Evolutionary conservation across 2,329 filamentous ascomycete genomes (phyloP), one percentile per base, ranked within the genome.

Genomic region (Talaromyces sp.): DNA sequence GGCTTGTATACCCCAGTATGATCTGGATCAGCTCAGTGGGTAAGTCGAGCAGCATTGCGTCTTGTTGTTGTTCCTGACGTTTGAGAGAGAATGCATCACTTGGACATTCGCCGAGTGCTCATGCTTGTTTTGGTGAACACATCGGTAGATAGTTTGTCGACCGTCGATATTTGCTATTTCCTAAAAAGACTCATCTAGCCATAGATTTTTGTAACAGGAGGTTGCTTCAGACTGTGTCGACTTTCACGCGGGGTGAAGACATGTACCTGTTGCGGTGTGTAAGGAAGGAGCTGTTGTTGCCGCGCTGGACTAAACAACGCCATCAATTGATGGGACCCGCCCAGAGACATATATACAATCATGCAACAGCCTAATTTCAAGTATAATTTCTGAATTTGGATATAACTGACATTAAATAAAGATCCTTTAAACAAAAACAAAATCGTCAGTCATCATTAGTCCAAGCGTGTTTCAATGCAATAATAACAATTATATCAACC

Each of bases 11-110:
- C 38, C 68, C 63, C 27, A 79, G 64, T 51, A 79, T 64, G 35
- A 73, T 69, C 61, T 75, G 72, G 26, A 79, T 68, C 35, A 79
- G 64, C 65, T 78, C 75, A 26, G 67, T 61, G 8, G 76, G 76
- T n/a, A 79, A 67, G 35, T 69, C 55, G 14, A 74, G 65, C 17
- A 77, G 61, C 72, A 72, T 72, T 38, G 31, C 29, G 43, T 35
- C 11, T 48, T 54, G 41, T 29, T 54, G 19, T 43, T 12, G 27
- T 35, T 12, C 10, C 12, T 38, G 31, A 11, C 9, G 21, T 46
- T 43, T 9, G 11, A 24, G 19, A 46, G 43, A 46, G n/a, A 24
- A 24, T 24, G n/a, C 19, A 46, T 46, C 9, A 24, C 21, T 46
- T 24, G n/a, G 41, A 38, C 35, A 27, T 27, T 27, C 26, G 7